Percentiles rank a stretch among this genome's conserved stretches.
phyloP scores from a whole-genome alignment of 176 grass and related monocot species.

The Aegilops longissima region DNA sequence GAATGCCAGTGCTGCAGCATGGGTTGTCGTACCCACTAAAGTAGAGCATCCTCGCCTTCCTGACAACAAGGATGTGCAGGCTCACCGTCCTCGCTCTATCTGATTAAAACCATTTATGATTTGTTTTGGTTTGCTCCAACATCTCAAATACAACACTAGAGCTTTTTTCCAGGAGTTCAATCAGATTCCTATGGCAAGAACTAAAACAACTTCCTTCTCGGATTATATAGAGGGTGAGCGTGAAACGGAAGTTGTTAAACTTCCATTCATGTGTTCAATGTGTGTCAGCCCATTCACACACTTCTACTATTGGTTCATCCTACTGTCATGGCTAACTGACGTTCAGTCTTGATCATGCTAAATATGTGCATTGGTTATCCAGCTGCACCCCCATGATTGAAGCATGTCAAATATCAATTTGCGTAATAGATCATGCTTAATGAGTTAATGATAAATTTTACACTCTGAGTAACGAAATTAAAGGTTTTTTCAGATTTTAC shows the following conservation, averaged over 20 bases:
- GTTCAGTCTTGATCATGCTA: background rate
- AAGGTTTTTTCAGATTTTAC: too few relatives aligned
- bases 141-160: background rate
- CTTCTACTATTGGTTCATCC: background rate
- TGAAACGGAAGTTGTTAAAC: background rate
- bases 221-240: background rate
- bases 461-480: too few relatives aligned
- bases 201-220: background rate
- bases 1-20: too few relatives aligned
- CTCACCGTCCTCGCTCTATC: too few relatives aligned
- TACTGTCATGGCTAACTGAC: background rate
- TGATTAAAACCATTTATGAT: background rate
- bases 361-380: too few relatives aligned
- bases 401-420: too few relatives aligned
- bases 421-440: too few relatives aligned
- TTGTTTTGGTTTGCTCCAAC: background rate
- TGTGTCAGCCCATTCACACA: background rate
- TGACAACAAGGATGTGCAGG: too few relatives aligned
- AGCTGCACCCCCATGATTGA: too few relatives aligned
- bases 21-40: too few relatives aligned
- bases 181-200: background rate
- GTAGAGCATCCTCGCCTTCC: too few relatives aligned
- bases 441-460: too few relatives aligned
- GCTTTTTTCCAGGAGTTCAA: background rate
- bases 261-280: background rate